Base-by-base conservation (phyloP, 176 grass and related monocot species). In the Eleusine indica region DNA sequence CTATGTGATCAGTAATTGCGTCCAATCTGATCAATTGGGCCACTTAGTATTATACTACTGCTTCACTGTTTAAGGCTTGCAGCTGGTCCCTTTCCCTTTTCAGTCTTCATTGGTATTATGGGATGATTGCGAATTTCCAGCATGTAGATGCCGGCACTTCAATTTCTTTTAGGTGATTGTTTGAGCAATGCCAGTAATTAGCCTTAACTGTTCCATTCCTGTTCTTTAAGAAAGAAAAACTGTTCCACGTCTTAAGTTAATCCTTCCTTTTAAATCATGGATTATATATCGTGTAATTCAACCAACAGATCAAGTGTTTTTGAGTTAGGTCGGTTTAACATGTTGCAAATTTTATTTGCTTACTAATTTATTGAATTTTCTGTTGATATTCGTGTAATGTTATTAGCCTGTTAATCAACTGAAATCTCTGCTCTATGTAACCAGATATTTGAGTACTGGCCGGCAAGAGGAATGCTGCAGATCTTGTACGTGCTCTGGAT, bases 361-460 rank as follows among this genome's bases (percentile, higher is more conserved):
- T 7, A 6, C n/a, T 52, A 32, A 2, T 21, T 76, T 39, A 22
- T 1, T 60, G 57, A 22, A 22, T 60, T 22, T 25, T 22, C 21
- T 6, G n/a, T 25, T 60, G 21, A 22, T 7, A 60, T 60, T 60
- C 7, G n/a, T 6, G 21, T 71, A 0, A 65, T 65, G 2, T 67
- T 76, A 66, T 39, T 74, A 30, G 0, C 3, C 42, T 7, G 4
- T 53, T 32, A 32, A 1, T 11, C 67, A n/a, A 37, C 0, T 64
- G 61, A 64, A 12, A 63, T 4, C 30, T 29, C 10, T 82, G 21
- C 10, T 63, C 77, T 70, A 43, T 70, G 22, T 51, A 6, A 58
- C 18, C 62, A 98, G 96, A 67, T 98, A 88, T 83, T 98, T 9
- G 96, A 95, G 42, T 95, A 92, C 74, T 98, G 91, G 96, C 86